Base-by-base conservation (phyloP, 2,329 filamentous ascomycete genomes). In the Helminthosporium solani region DNA sequence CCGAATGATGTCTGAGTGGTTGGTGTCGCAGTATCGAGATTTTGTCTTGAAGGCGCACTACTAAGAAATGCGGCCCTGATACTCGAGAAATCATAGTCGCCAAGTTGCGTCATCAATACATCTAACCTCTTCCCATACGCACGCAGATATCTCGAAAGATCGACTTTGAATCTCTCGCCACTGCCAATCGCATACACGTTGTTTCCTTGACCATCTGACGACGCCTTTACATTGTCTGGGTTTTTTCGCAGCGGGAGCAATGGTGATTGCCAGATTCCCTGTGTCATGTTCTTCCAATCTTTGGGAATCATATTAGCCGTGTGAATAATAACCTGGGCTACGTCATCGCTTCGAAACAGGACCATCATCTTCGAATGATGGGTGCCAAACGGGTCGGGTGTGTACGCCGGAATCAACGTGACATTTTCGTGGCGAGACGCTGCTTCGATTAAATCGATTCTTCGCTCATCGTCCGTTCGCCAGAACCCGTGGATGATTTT, bases 231-330 rank as follows among this genome's bases (percentile, higher is more conserved):
- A 2, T 38, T 8, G 7, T 30, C 3, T 53, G 56, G 4, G 60
- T 46, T 8, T 14, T 31, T 5, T 3, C 23, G 21, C 4, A 80
- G 68, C 1, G 87, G 84, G 1, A 95, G 79, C 1, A 81, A 63
- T 0, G 88, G 88, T 0, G 88, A 92, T 40, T 73, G 76, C 90
- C 90, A 96, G 4, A 88, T 80, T 1, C 83, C 89, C 66, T 96
- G 90, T 1, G 85, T 87, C 87, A 95, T 88, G 57, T 94, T 94
- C 1, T 77, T 80, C 90, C 90, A 96, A 66, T 96, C 90, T 44
- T 85, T 83, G 3, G 78, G 63, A n/a, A 95, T 92, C 86, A 95
- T 90, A 58, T 96, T 96, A 15, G 90, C 89, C 0, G 90, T 96
- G 58, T 95, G 88, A 23, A 96, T 90, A 45, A 95, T 71, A 5